Evolutionary conservation across 1,284 basidiomycete genomes (phyloP), one percentile per base, ranked within the genome.

Genomic region (Cryptococcus hybrid): DNA sequence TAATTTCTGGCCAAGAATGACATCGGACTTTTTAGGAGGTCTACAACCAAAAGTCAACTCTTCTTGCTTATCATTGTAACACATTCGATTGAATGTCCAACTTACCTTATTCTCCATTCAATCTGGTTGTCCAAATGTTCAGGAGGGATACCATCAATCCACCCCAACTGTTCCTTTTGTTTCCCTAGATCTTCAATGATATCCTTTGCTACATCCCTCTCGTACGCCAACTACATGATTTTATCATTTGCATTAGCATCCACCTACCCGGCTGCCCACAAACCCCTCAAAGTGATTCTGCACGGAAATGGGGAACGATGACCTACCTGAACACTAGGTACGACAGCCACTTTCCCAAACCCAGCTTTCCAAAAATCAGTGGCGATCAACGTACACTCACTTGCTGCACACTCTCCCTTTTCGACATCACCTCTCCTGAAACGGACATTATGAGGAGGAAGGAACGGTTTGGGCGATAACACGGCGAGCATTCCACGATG

Each of bases 1-100:
- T 65, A n/a, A 52, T 59, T 45, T 79, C 77, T 1, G 78, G 78
- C 78, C 78, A 79, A 7, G 77, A 70, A 60, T 78, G 71, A 59
- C 78, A 79, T n/a, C 76, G 60, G 7, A 79, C 69, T 55, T 69
- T 5, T 56, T 45, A 0, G 78, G 77, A 0, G 78, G 76, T 34
- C 75, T 79, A 60, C 13, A 9, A 24, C 24, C 30, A 36, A 7
- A 7, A 56, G 39, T 56, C 13, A 42, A 7, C 5, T 30, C 24
- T 24, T 24, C 24, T 24, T 24, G 24, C 24, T 24, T 24, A 24
- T 24, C 24, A 24, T 24, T 24, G 24, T 24, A 24, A 24, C 24
- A 24, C 24, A 24, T 24, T 24, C 24, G 24, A 24, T 24, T 11
- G 37, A 46, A 45, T 11, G 7, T 24, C 24, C 8, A 9, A 70